These are phyloP conservation scores for Hyparrhenia diplandra DNA, from an alignment of 176 grass and related monocot species.

Conservation along the genomic window DNA sequence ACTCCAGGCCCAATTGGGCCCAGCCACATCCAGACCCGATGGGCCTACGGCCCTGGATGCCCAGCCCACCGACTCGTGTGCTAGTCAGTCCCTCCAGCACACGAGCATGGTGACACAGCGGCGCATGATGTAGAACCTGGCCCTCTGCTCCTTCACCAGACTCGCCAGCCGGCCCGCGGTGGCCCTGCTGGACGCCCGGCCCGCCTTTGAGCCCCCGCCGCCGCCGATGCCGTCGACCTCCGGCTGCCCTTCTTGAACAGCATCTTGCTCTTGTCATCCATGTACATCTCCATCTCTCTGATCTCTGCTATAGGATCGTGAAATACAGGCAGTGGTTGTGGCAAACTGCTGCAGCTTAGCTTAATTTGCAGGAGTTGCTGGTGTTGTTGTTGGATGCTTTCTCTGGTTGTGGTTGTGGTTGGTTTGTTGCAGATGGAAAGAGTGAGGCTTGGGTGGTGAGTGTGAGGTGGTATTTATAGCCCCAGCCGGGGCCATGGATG, in stretches of 20 bases:
- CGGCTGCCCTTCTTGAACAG: slow-evolving; percentile 32
- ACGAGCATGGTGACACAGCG: slow-evolving; percentile 78
- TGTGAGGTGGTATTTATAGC: slow-evolving; percentile 17
- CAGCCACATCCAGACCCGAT: background rate
- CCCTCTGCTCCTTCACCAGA: slow-evolving; percentile 70
- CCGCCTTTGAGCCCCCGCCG: background rate
- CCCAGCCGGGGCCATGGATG: no score
- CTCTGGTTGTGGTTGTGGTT: background rate
- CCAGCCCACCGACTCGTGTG: no score
- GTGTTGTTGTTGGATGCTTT: no score
- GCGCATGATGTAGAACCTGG: slow-evolving; percentile 85
- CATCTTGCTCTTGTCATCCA: slow-evolving; percentile 47
- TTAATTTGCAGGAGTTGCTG: background rate
- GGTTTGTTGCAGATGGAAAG: background rate
- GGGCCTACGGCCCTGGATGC: background rate
- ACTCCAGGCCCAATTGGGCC: slow-evolving; percentile 1
- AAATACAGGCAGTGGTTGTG: no score
- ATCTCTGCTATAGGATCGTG: no score
- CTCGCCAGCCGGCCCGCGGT: slow-evolving; percentile 32
- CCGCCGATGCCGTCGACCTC: background rate
- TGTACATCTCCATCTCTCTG: slow-evolving; percentile 40
- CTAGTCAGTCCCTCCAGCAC: slow-evolving; percentile 73
- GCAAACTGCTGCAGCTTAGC: no score
- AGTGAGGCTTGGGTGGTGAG: background rate
- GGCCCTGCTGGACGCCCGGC: background rate